Conservation (phyloP, 1,284 basidiomycete species). For the Marasmius fiardii region DNA sequence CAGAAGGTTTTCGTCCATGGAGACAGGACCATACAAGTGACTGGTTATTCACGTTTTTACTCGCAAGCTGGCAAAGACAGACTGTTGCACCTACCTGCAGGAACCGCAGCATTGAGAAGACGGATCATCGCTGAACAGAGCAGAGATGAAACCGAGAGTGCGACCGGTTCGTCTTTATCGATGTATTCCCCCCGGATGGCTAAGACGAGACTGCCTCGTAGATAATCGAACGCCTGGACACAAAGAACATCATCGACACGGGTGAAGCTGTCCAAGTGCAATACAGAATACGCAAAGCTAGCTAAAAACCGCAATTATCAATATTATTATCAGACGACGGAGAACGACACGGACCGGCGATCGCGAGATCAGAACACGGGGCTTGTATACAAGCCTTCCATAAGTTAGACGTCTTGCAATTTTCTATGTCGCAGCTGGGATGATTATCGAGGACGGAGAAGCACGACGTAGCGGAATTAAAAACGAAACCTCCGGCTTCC, state of each 20-base stretch:
- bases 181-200: slow-evolving; percentile 40
- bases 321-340: neutral
- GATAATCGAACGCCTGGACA: slow-evolving; percentile 52
- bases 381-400: slow-evolving; percentile 28
- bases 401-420: slow-evolving; percentile 17
- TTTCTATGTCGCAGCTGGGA: slow-evolving; percentile 9
- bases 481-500: neutral
- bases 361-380: slow-evolving; percentile 25
- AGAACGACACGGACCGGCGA: slow-evolving; percentile 28
- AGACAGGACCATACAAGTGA: slow-evolving; percentile 32
- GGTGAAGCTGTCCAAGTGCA: slow-evolving; percentile 20
- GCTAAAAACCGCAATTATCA: slow-evolving; percentile 30
- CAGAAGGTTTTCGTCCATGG: slow-evolving; percentile 48
- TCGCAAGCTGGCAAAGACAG: neutral
- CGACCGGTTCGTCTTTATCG: slow-evolving; percentile 45
- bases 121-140: slow-evolving; percentile 46
- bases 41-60: slow-evolving; percentile 20
- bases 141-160: slow-evolving; percentile 41
- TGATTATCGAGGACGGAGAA: slow-evolving; percentile 20
- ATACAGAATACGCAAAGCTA: slow-evolving; percentile 47
- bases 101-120: slow-evolving; percentile 28
- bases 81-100: slow-evolving; percentile 29
- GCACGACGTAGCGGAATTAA: neutral
- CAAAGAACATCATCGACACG: slow-evolving; percentile 31
- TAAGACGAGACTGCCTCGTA: slow-evolving; percentile 46